A percentile compares a stretch with the other conserved stretches of the same genome.
Evolutionary conservation across 2,329 filamentous ascomycete species (phyloP).

Genomic region (Gliomastix tumulicola): DNA sequence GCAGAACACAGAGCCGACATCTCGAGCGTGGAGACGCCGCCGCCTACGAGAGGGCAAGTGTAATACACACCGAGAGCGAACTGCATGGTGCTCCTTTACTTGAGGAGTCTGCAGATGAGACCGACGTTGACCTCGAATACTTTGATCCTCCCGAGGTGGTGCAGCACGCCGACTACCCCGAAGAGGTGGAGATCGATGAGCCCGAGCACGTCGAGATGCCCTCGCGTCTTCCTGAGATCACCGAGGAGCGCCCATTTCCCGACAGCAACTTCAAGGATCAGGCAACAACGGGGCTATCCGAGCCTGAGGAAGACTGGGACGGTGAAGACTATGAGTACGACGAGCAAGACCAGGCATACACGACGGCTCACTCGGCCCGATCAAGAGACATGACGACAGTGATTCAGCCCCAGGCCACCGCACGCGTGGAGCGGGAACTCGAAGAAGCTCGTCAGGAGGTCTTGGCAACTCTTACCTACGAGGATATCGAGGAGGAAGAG

Average conservation of each 20-base stretch:
- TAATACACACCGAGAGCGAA: too few relatives aligned
- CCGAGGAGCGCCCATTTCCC: conserved; percentile 17
- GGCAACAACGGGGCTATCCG: conserved; percentile 20
- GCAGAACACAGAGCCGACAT: conserved; percentile 32
- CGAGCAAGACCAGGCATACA: conserved; percentile 59
- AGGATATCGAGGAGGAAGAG: conserved; percentile 80
- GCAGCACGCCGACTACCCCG: background rate
- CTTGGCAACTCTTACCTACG: conserved; percentile 57
- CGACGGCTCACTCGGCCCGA: conserved; percentile 67
- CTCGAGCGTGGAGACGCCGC: conserved; percentile 1
- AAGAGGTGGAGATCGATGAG: conserved; percentile 1
- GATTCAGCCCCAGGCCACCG: conserved; percentile 65
- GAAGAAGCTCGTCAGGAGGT: conserved; percentile 59
- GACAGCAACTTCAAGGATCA: conserved; percentile 14
- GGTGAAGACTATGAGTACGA: conserved; percentile 67
- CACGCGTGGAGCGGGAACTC: conserved; percentile 66
- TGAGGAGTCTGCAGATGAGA: too few relatives aligned
- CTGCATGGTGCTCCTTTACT: too few relatives aligned
- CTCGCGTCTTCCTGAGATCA: conserved; percentile 20
- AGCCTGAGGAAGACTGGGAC: conserved; percentile 67
- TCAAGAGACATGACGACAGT: conserved; percentile 61
- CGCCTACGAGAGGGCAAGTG: too few relatives aligned
- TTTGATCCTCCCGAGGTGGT: too few relatives aligned
- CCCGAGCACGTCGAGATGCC: conserved; percentile 10
- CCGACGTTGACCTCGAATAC: too few relatives aligned